Evolutionary conservation across 1,139 yeast genomes (phyloP), one percentile per base, ranked within the genome.

Genomic region (Yamadazyma diospyri): DNA sequence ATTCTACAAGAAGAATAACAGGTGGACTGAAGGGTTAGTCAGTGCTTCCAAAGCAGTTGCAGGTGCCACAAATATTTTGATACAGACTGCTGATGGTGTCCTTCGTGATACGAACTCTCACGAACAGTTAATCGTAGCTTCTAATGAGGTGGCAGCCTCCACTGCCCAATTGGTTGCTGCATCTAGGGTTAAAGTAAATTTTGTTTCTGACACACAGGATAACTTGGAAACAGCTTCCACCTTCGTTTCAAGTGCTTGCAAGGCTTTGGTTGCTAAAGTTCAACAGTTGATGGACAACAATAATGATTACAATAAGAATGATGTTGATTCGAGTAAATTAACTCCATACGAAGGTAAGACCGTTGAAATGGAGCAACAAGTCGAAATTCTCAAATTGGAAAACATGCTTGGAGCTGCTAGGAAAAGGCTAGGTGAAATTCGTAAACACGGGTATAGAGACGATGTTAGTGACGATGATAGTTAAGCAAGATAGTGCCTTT

Each of bases 161-260:
- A 87, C 96, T 0, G 95, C 94, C 1, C 97, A 87, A 62, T 70
- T 87, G 33, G 96, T 88, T 6, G 92, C 96, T 5, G 94, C 96
- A 0, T 82, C 96, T 1, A 73, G 96, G 47, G 95, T 86, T 23
- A 86, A 86, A 57, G 88, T 94, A 0, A 74, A 81, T 32, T 77
- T 78, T 47, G 77, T 78, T 60, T 84, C 95, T 5, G 76, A 80
- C 53, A 76, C 89, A 3, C 96, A 86, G 55, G 88, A 81, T 42
- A 64, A 68, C 37, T 69, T 87, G 38, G 96, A 87, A 59, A 48
- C 55, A 23, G 84, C 92, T 2, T 77, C 87, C 19, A 74, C 76
- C 48, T 63, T 69, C 33, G 96, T 87, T 20, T 78, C 85, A 6
- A 53, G 67, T 14, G 94, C 95, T 2, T 86, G 95, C 57, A 76